phyloP scores from a whole-genome alignment of 495 filamentous ascomycete genomes.

The Aspergillus leporis region DNA sequence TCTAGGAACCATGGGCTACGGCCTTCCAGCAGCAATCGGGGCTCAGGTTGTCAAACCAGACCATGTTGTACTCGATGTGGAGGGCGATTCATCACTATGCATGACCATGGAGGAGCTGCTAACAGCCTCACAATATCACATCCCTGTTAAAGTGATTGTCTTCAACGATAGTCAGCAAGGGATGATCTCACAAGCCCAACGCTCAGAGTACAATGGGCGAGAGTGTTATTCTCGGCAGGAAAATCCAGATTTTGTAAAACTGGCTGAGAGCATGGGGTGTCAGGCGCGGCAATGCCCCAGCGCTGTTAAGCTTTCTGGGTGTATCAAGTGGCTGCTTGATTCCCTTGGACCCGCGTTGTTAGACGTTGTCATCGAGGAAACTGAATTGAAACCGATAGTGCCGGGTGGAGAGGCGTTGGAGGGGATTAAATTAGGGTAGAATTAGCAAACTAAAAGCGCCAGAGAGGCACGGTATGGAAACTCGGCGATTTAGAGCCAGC shows the following conservation, averaged over 20 bases:
- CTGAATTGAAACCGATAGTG: neutral
- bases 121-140: slow-evolving; percentile 87
- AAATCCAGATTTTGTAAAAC: slow-evolving; percentile 61
- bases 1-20: slow-evolving; percentile 93
- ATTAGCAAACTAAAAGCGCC: too few relatives aligned
- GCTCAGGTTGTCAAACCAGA: slow-evolving; percentile 91
- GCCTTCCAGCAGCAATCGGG: slow-evolving; percentile 88
- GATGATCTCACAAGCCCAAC: slow-evolving; percentile 95
- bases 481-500: too few relatives aligned
- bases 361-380: neutral
- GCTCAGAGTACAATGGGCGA: slow-evolving; percentile 92
- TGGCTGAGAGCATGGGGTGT: slow-evolving; percentile 66
- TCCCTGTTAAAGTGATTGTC: slow-evolving; percentile 88
- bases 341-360: neutral
- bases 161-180: slow-evolving; percentile 93
- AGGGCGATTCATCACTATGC: slow-evolving; percentile 92
- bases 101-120: slow-evolving; percentile 94
- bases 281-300: slow-evolving; percentile 56
- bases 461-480: too few relatives aligned
- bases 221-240: slow-evolving; percentile 91
- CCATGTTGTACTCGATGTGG: slow-evolving; percentile 86
- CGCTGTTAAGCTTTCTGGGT: slow-evolving; percentile 61
- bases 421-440: neutral
- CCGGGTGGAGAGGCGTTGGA: neutral
- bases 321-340: slow-evolving; percentile 71